A percentile compares a stretch with the other conserved stretches of the same genome.
These are phyloP conservation scores for Globisporangium nagaii DNA, from an alignment of 352 stramenopile species.

Conservation along the genomic window DNA sequence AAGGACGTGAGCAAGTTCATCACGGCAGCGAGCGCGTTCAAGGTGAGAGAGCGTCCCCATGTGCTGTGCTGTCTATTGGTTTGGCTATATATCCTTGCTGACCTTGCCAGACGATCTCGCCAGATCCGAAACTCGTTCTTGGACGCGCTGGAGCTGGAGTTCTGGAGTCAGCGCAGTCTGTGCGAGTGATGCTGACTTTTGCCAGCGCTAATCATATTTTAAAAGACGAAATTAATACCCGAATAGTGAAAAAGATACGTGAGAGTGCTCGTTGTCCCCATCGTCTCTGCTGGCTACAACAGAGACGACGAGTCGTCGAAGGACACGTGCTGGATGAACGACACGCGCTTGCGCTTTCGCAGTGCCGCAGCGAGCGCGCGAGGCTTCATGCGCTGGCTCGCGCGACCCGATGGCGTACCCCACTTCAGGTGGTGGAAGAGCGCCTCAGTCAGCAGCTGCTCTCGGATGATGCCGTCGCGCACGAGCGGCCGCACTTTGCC, in stretches of 20 bases:
- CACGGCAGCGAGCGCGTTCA: conserved; percentile 23
- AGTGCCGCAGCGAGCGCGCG: conserved; percentile 54
- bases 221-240: too few relatives aligned
- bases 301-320: conserved; percentile 32
- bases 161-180: conserved; percentile 42
- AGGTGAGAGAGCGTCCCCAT: conserved; percentile 19
- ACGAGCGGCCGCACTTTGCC: conserved; percentile 80
- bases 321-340: conserved; percentile 86
- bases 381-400: conserved; percentile 56
- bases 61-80: neutral
- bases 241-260: too few relatives aligned
- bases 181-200: conserved; percentile 13
- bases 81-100: too few relatives aligned
- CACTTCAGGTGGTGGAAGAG: conserved; percentile 87
- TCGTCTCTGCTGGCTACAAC: neutral
- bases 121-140: conserved; percentile 38
- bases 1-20: conserved; percentile 32
- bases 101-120: too few relatives aligned
- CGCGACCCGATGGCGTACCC: conserved; percentile 56
- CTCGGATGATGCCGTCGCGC: conserved; percentile 53
- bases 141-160: conserved; percentile 32
- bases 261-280: too few relatives aligned
- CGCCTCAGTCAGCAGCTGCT: conserved; percentile 70
- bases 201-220: conserved; percentile 12
- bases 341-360: conserved; percentile 83